These are phyloP conservation scores for Talaromyces atroroseus DNA, from an alignment of 2,329 filamentous ascomycete species.

Conservation along the genomic window DNA sequence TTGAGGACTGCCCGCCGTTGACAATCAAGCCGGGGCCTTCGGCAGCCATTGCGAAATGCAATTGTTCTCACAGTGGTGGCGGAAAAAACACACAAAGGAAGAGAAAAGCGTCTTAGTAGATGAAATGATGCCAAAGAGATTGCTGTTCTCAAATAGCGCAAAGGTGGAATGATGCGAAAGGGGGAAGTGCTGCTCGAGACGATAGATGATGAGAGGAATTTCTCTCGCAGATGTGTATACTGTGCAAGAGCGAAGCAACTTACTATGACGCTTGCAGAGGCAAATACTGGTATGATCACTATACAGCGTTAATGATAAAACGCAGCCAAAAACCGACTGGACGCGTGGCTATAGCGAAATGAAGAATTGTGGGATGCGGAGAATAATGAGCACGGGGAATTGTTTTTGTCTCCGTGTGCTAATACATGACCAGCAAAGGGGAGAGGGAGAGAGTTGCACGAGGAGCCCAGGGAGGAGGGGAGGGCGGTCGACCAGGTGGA, in stretches of 20 bases:
- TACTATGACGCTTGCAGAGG: background rate
- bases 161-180: background rate
- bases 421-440: conserved; percentile 13
- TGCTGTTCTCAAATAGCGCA: background rate
- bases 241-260: background rate
- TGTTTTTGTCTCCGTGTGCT: background rate
- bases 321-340: background rate
- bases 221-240: background rate
- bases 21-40: conserved; percentile 25
- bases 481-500: background rate
- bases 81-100: background rate
- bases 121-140: background rate
- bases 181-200: background rate
- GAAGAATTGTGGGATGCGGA: conserved; percentile 7
- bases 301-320: background rate
- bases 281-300: background rate
- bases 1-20: conserved; percentile 27
- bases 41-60: conserved; percentile 26
- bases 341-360: background rate
- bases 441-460: background rate
- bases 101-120: background rate
- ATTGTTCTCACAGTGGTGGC: background rate
- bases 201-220: background rate
- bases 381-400: conserved; percentile 5
- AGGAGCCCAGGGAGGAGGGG: background rate